A percentile compares a stretch with the other conserved stretches of the same genome.
These are phyloP conservation scores for Clitopilus passeckerianus DNA, from an alignment of 768 basidiomycete species.

Conservation along the genomic window DNA sequence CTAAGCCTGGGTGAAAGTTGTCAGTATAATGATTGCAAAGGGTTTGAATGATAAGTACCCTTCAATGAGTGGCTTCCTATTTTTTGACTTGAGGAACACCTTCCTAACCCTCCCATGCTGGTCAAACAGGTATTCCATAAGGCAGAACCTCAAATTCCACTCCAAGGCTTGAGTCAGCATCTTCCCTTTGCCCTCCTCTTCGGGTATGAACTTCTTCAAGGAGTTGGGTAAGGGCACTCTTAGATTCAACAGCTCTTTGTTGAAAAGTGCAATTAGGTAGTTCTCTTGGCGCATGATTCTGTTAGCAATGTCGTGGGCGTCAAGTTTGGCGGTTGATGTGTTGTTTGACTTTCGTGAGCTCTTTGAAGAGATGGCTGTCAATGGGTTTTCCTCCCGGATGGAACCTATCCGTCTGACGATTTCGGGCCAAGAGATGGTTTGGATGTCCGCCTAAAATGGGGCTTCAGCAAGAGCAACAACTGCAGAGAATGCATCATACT, in stretches of 20 bases:
- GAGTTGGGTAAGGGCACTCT: constrained; percentile 69
- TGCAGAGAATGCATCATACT: constrained; percentile 11
- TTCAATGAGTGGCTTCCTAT: constrained; percentile 71
- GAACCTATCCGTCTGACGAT: constrained; percentile 86
- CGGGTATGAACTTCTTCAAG: constrained; percentile 46
- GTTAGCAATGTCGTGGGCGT: constrained; percentile 97
- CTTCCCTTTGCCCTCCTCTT: constrained; percentile 63
- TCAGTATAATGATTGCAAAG: not conserved
- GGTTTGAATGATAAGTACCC: constrained; percentile 45
- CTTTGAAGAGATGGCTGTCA: constrained; percentile 79
- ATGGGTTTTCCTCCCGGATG: constrained; percentile 90
- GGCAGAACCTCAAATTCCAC: constrained; percentile 95
- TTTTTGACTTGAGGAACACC: constrained; percentile 85
- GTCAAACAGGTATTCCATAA: constrained; percentile 95
- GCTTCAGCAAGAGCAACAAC: constrained; percentile 5
- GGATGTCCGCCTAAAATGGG: constrained; percentile 77
- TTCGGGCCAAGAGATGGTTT: constrained; percentile 96
- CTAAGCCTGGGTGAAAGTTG: constrained; percentile 47
- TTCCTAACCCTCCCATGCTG: constrained; percentile 84
- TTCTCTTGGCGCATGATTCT: constrained; percentile 98
- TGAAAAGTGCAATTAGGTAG: constrained; percentile 96
- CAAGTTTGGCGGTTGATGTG: constrained; percentile 78
- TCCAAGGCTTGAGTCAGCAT: constrained; percentile 87
- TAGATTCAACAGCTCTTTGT: constrained; percentile 91
- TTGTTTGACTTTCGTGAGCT: constrained; percentile 45